Conservation (phyloP, 805 yeast species). For the Spencermartinsiella europaea region DNA sequence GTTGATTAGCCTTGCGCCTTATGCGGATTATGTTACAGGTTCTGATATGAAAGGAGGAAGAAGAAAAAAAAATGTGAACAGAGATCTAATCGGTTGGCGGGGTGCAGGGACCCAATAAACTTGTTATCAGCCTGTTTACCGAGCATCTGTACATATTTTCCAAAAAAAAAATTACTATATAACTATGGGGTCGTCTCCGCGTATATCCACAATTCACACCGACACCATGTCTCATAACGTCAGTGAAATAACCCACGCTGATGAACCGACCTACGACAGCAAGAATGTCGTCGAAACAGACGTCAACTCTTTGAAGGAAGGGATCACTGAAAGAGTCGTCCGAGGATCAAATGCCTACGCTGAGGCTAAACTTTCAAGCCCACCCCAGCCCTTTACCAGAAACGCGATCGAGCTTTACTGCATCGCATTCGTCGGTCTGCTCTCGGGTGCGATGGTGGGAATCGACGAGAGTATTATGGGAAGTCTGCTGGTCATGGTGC, state of each 20-base stretch:
- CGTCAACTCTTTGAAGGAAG: slow-evolving; percentile 4
- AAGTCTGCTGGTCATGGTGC: slow-evolving; percentile 7
- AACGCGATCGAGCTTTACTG: slow-evolving; percentile 1
- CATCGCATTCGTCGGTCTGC: slow-evolving; percentile 1
- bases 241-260: too few species aligned
- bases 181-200: too few species aligned
- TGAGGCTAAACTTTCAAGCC: slow-evolving; percentile 3
- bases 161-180: too few species aligned
- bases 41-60: too few species aligned
- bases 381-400: slow-evolving; percentile 7
- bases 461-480: slow-evolving; percentile 14
- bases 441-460: slow-evolving; percentile 10
- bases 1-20: too few species aligned
- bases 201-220: too few species aligned
- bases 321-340: slow-evolving; percentile 2
- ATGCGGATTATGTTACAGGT: too few species aligned
- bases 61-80: too few species aligned
- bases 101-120: too few species aligned
- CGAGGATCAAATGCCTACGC: slow-evolving; percentile 10
- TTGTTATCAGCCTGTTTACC: too few species aligned
- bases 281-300: background rate
- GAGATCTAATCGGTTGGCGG: too few species aligned
- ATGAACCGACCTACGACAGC: background rate
- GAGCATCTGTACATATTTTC: too few species aligned
- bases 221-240: background rate